Evolutionary conservation across 257 asterid species (phyloP).

Genomic region (Nicotiana undulata): DNA sequence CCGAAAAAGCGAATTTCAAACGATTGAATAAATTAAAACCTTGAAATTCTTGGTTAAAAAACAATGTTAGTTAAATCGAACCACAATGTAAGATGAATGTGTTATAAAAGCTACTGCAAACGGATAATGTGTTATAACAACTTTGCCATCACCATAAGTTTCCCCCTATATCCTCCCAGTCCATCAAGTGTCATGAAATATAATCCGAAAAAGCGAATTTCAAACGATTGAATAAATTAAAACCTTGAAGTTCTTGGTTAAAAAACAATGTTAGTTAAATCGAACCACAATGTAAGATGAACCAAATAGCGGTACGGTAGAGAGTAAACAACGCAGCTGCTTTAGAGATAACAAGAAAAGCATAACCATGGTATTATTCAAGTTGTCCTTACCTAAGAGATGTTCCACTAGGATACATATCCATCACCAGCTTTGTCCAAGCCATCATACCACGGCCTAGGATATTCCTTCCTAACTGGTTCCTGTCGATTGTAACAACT

Average conservation of each 20-base stretch:
- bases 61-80: neutral
- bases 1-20: neutral
- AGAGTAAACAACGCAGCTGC: neutral
- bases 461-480: conserved; percentile 38
- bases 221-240: neutral
- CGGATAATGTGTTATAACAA: neutral
- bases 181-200: neutral
- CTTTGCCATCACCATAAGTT: neutral
- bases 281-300: neutral
- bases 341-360: neutral
- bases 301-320: neutral
- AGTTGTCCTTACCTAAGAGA: conserved; percentile 41
- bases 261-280: neutral
- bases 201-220: neutral
- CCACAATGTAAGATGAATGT: neutral
- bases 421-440: conserved; percentile 92
- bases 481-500: conserved; percentile 47
- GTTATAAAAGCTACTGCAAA: neutral
- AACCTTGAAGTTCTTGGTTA: neutral
- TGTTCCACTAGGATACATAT: conserved; percentile 73
- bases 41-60: neutral
- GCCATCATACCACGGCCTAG: conserved; percentile 49
- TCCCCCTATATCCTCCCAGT: neutral
- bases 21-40: neutral
- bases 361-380: neutral